A percentile compares a stretch with the other conserved stretches of the same genome.
Conservation (phyloP, 805 yeast species). For the Yamadazyma insecticola region DNA sequence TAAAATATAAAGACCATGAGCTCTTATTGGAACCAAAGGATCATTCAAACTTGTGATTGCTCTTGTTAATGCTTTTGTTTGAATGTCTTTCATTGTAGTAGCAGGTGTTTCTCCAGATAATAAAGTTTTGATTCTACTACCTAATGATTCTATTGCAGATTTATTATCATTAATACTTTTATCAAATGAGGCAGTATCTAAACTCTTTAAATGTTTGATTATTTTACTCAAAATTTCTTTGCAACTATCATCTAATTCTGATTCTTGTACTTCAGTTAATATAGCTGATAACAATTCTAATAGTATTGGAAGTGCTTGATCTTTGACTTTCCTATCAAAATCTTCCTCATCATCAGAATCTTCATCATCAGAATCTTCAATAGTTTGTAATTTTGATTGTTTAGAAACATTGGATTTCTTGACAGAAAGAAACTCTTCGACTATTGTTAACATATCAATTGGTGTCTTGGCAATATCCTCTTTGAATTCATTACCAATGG, state of each 20-base stretch:
- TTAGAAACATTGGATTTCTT: not conserved
- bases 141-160: slow-evolving; percentile 21
- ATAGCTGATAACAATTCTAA: slow-evolving; percentile 35
- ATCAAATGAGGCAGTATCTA: slow-evolving; percentile 9
- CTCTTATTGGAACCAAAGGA: slow-evolving; percentile 77
- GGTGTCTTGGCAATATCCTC: slow-evolving; percentile 54
- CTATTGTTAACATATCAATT: slow-evolving; percentile 46
- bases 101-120: slow-evolving; percentile 23
- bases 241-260: slow-evolving; percentile 26
- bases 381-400: not conserved
- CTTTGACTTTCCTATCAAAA: slow-evolving; percentile 12
- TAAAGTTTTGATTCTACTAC: slow-evolving; percentile 22
- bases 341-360: slow-evolving; percentile 28
- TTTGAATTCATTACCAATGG: slow-evolving; percentile 53
- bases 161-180: slow-evolving; percentile 5
- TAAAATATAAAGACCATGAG: slow-evolving; percentile 72
- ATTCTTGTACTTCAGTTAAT: slow-evolving; percentile 21
- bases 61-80: slow-evolving; percentile 41
- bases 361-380: slow-evolving; percentile 15
- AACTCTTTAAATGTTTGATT: slow-evolving; percentile 23
- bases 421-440: slow-evolving; percentile 18
- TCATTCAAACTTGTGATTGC: slow-evolving; percentile 72
- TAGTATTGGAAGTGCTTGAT: slow-evolving; percentile 21
- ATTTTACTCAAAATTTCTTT: slow-evolving; percentile 10
- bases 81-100: slow-evolving; percentile 20